These are phyloP conservation scores for Drechslera avenae DNA, from an alignment of 2,329 filamentous ascomycete genomes.

Conservation along the genomic window DNA sequence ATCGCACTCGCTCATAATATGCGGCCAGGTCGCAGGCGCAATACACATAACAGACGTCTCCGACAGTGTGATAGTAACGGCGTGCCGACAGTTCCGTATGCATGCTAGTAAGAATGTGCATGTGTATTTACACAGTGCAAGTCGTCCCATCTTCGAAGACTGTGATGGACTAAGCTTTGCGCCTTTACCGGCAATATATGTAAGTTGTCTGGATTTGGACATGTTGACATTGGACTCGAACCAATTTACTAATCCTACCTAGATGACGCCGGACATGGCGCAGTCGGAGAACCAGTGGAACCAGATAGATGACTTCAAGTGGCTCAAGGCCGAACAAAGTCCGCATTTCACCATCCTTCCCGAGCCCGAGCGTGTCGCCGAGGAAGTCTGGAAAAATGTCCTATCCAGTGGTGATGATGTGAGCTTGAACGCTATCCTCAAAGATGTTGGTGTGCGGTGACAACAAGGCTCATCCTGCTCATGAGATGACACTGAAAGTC, in stretches of 20 bases:
- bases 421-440: constrained; percentile 24
- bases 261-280: constrained; percentile 29
- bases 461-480: neutral
- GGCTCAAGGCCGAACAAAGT: constrained; percentile 83
- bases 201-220: constrained; percentile 52
- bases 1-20: constrained; percentile 72
- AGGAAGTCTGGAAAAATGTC: constrained; percentile 66
- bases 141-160: constrained; percentile 92
- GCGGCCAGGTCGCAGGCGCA: constrained; percentile 77
- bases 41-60: constrained; percentile 79
- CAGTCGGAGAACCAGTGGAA: constrained; percentile 72
- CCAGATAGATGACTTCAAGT: constrained; percentile 96
- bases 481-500: neutral
- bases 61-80: constrained; percentile 74
- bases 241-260: neutral
- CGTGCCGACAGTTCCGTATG: constrained; percentile 85
- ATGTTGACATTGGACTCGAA: neutral
- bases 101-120: constrained; percentile 83
- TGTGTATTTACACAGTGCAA: constrained; percentile 80
- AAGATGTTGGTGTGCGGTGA: constrained; percentile 8
- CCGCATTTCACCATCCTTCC: constrained; percentile 83
- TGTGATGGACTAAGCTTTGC: constrained; percentile 80
- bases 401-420: constrained; percentile 49
- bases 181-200: constrained; percentile 71
- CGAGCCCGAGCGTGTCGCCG: constrained; percentile 62